Base-by-base conservation (phyloP, 2,329 filamentous ascomycete species). In the Ambrosiella xylebori region DNA sequence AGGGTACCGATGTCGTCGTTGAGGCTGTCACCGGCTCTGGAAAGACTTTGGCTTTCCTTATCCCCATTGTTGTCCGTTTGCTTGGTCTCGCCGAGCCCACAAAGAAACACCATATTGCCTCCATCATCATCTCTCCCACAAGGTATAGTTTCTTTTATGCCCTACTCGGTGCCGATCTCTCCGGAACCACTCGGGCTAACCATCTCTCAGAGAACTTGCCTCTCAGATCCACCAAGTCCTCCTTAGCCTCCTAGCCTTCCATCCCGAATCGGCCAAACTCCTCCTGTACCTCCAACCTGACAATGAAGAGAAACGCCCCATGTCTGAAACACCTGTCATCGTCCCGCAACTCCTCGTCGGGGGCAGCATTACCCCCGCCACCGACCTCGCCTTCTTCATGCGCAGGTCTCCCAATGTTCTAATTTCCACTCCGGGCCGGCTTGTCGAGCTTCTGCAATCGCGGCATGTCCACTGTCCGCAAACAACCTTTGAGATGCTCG, bases 21-120 rank as follows among this genome's bases (percentile, higher is more conserved):
- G 88, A 95, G 73, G 88, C 88, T 38, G 89, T 95, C 3, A 95
- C 89, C 1, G 89, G 90, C 11, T 93, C 86, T 68, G 89, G 89
- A 61, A 95, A 96, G 71, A 95, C 89, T 0, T 74, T 95, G 37
- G 80, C 88, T 1, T 98, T 91, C 65, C 72, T 94, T 39, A 83
- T 96, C 52, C 89, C 90, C 1, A 74, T 94, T 3, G 79, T 94
- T 27, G 85, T 95, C 70, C 85, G 87, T 64, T 75, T 97, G 51
- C 73, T 97, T 61, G 82, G 85, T 63, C 72, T 87, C 36, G 84
- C 89, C 61, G 86, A 91, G 61, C 85, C 88, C 1, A 82, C 88
- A 39, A 95, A 93, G 71, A 88, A 85, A 66, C 85, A 95, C 68
- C 88, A 97, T 68, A 79, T 98, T 61, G 87, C 85, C 61, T 88